Evolutionary conservation across 495 filamentous ascomycete genomes (phyloP).

Genomic region (Penicillium canariense): DNA sequence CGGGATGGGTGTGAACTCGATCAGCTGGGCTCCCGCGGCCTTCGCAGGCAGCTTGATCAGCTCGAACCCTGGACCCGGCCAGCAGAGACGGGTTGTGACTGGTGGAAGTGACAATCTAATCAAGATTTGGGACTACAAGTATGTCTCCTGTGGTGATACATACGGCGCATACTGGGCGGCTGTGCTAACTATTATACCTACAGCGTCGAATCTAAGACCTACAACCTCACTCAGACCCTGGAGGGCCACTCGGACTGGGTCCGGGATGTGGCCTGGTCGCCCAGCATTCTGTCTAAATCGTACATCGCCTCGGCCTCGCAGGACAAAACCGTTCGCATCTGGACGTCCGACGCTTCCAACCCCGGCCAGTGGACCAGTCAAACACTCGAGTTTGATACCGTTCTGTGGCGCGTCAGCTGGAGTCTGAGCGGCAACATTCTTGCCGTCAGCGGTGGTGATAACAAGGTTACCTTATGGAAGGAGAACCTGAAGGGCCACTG

Average conservation of each 20-base stretch:
- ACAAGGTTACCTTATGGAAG: constrained; percentile 78
- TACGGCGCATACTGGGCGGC: background rate
- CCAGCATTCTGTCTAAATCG: constrained; percentile 85
- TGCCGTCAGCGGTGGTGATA: constrained; percentile 90
- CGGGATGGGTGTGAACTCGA: constrained; percentile 87
- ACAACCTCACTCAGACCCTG: constrained; percentile 54
- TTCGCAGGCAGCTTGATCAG: constrained; percentile 76
- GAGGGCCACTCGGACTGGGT: constrained; percentile 95
- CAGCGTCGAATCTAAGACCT: constrained; percentile 54
- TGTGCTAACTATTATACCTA: constrained; percentile 11
- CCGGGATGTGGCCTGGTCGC: constrained; percentile 94
- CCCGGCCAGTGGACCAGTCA: constrained; percentile 75
- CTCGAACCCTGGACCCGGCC: constrained; percentile 58
- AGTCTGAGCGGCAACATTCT: constrained; percentile 96
- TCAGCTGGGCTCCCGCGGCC: constrained; percentile 88
- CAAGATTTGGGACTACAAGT: constrained; percentile 81
- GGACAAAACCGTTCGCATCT: constrained; percentile 95
- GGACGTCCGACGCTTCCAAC: constrained; percentile 71
- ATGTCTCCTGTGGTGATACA: constrained; percentile 15
- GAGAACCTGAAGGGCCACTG: constrained; percentile 67
- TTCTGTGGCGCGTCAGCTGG: constrained; percentile 97
- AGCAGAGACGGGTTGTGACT: constrained; percentile 79
- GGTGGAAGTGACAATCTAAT: constrained; percentile 90
- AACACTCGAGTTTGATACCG: constrained; percentile 78
- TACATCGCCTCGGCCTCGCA: constrained; percentile 96